phyloP scores from a whole-genome alignment of 2,329 filamentous ascomycete species.

The Penicillium vulpinum region DNA sequence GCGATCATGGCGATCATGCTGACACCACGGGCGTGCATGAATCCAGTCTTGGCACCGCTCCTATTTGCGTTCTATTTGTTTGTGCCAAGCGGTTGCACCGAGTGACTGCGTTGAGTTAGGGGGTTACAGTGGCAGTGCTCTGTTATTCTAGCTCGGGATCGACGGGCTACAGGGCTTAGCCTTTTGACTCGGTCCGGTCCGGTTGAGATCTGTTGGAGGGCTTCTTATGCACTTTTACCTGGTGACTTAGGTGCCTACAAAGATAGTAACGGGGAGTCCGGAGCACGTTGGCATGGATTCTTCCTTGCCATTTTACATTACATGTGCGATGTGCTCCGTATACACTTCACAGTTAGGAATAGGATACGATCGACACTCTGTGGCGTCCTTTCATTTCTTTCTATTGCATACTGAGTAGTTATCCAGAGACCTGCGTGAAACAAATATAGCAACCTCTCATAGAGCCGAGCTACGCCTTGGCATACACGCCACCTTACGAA shows the following conservation, averaged over 20 bases:
- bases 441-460: constrained; percentile 5
- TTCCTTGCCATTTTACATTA: neutral
- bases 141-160: constrained; percentile 5
- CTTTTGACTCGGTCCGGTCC: constrained; percentile 10
- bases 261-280: no score
- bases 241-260: neutral
- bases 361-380: neutral
- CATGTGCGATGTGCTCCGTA: neutral
- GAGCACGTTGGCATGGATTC: neutral
- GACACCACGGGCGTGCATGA: neutral
- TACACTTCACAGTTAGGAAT: neutral
- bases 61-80: constrained; percentile 9
- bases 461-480: neutral
- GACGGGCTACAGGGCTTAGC: constrained; percentile 4
- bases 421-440: neutral
- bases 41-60: neutral
- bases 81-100: constrained; percentile 10
- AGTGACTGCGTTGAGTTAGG: constrained; percentile 6
- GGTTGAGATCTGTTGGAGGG: constrained; percentile 6
- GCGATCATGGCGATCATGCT: constrained; percentile 14
- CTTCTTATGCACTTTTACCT: neutral
- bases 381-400: neutral
- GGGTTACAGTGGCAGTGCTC: constrained; percentile 10
- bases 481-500: neutral
- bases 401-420: neutral